Evolutionary conservation across 2,329 filamentous ascomycete genomes (phyloP).

Genomic region (Tolypocladium cylindrosporum): DNA sequence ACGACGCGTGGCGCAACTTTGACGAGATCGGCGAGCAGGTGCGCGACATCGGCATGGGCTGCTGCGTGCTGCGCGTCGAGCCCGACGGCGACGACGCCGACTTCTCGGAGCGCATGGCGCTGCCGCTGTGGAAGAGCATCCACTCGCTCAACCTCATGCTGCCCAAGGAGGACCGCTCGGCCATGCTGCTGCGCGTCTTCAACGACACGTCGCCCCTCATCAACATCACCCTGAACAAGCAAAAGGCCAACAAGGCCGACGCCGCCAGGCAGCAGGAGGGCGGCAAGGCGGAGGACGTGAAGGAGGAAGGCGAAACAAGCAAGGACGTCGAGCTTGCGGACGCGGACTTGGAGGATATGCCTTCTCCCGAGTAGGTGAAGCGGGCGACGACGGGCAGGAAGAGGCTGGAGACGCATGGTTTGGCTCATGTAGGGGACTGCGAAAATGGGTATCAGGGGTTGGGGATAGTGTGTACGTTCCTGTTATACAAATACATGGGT

Average conservation of each 20-base stretch:
- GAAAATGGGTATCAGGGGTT: neutral
- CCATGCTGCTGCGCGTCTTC: constrained; percentile 84
- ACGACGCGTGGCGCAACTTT: constrained; percentile 63
- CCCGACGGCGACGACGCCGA: constrained; percentile 53
- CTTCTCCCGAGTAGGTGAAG: constrained; percentile 20
- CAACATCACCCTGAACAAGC: constrained; percentile 51
- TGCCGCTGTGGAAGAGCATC: constrained; percentile 90
- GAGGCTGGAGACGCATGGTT: neutral
- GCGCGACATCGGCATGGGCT: constrained; percentile 74
- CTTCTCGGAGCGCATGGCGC: constrained; percentile 68
- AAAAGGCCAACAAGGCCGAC: constrained; percentile 20
- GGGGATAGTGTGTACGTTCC: neutral
- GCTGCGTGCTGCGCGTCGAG: constrained; percentile 80
- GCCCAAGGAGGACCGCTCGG: constrained; percentile 89
- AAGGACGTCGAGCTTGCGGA: constrained; percentile 11
- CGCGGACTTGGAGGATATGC: constrained; percentile 25
- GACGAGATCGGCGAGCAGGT: constrained; percentile 83
- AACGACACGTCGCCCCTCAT: constrained; percentile 81
- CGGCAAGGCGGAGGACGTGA: constrained; percentile 14
- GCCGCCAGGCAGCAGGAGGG: constrained; percentile 20
- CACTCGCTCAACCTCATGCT: constrained; percentile 94
- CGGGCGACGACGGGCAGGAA: neutral
- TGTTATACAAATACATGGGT: neutral
- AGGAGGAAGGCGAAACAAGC: constrained; percentile 25
- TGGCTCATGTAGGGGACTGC: neutral